Conservation (phyloP, 2,329 filamentous ascomycete species). For the Cladosporium colombiae region DNA sequence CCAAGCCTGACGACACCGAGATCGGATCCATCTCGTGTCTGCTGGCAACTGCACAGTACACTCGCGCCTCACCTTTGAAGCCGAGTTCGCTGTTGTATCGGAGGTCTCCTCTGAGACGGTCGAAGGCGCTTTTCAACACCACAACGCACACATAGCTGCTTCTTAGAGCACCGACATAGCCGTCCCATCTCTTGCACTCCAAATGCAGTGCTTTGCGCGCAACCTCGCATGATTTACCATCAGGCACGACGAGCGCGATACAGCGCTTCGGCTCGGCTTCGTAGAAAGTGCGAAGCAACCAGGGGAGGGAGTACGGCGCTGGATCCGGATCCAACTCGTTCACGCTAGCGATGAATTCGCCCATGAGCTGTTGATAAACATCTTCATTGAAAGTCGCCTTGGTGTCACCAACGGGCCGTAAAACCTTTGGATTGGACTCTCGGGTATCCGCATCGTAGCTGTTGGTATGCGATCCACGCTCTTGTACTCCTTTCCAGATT, state of each 20-base stretch:
- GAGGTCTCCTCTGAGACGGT: neutral
- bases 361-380: neutral
- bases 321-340: neutral
- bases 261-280: neutral
- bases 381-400: neutral
- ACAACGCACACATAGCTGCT: neutral
- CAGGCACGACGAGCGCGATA: neutral
- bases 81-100: neutral
- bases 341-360: neutral
- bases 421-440: neutral
- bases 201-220: neutral
- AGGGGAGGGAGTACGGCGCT: neutral
- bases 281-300: neutral
- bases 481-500: neutral
- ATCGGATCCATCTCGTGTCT: neutral
- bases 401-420: neutral
- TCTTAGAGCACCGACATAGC: neutral
- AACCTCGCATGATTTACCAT: neutral
- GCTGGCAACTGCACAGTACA: neutral
- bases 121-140: neutral
- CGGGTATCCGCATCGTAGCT: neutral
- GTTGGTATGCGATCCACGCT: neutral
- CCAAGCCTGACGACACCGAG: neutral
- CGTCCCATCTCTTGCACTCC: neutral
- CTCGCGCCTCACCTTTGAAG: neutral